A percentile compares a stretch with the other conserved stretches of the same genome.
phyloP scores from a whole-genome alignment of 306 rosid species.

The Lathyrus sativus region DNA sequence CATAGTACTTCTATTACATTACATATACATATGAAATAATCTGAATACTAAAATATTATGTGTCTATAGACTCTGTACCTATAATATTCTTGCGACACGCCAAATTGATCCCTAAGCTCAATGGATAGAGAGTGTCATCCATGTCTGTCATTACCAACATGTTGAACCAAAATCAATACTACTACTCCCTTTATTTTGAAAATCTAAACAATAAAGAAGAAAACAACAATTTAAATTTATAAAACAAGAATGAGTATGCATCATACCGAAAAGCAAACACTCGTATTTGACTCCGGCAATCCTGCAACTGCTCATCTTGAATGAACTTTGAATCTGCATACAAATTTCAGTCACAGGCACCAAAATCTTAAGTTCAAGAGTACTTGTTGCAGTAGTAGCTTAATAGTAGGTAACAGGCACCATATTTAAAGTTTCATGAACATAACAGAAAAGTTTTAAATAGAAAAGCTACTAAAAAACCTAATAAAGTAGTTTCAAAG shows the following conservation, averaged over 20 bases:
- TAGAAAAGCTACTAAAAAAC: slow-evolving; percentile 23
- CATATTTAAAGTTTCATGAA: slow-evolving; percentile 10
- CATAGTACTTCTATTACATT: slow-evolving; percentile 8
- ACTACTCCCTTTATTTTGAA: neutral
- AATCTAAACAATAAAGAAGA: too few species aligned
- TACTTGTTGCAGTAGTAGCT: neutral
- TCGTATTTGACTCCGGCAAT: slow-evolving; percentile 56
- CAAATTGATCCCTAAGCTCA: slow-evolving; percentile 72
- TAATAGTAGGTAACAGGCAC: neutral
- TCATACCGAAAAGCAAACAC: slow-evolving; percentile 81
- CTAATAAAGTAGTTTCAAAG: slow-evolving; percentile 24
- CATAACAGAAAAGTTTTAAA: slow-evolving; percentile 14
- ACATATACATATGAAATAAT: slow-evolving; percentile 5
- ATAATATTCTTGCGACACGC: slow-evolving; percentile 75
- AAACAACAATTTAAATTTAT: too few species aligned
- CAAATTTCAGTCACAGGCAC: slow-evolving; percentile 28
- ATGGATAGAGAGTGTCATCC: slow-evolving; percentile 90
- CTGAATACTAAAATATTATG: slow-evolving; percentile 1
- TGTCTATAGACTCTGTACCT: slow-evolving; percentile 42
- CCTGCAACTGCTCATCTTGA: slow-evolving; percentile 55
- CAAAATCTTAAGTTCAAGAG: slow-evolving; percentile 1
- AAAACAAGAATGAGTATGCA: neutral
- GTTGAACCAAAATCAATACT: slow-evolving; percentile 23
- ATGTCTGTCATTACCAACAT: slow-evolving; percentile 61
- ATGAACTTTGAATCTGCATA: slow-evolving; percentile 42